Conservation (phyloP, 345 rosid genomes). For the Brassica incana region DNA sequence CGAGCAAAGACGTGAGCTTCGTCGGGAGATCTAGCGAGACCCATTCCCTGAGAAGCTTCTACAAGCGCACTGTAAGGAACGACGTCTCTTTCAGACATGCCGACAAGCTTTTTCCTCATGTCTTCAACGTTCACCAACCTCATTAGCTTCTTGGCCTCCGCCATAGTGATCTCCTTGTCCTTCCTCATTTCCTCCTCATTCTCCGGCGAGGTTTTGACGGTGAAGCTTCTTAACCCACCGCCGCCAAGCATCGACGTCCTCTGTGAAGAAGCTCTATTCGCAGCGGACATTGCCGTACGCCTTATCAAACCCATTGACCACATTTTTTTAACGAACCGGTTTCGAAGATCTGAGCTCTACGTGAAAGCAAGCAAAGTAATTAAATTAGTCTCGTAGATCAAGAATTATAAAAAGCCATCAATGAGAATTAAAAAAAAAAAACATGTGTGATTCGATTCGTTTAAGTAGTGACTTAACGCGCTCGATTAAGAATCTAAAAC, state of each 20-base stretch:
- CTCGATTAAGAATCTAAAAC: neutral
- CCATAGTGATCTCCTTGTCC: constrained; percentile 39
- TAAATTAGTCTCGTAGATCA: neutral
- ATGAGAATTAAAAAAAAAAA: neutral
- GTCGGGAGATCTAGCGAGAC: constrained; percentile 66
- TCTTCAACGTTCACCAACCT: constrained; percentile 81
- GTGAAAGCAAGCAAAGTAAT: neutral
- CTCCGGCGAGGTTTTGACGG: neutral
- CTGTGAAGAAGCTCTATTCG: constrained; percentile 15
- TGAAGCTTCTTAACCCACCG: constrained; percentile 15
- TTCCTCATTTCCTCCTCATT: neutral
- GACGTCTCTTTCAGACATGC: constrained; percentile 64
- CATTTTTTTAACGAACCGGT: neutral
- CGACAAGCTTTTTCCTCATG: constrained; percentile 61
- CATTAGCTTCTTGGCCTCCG: constrained; percentile 78
- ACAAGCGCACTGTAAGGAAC: constrained; percentile 59
- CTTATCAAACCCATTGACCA: constrained; percentile 35
- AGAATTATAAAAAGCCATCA: neutral
- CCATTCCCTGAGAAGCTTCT: constrained; percentile 61
- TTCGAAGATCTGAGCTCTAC: constrained; percentile 6
- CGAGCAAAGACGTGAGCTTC: constrained; percentile 82
- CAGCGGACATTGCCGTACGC: constrained; percentile 17
- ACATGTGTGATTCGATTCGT: neutral
- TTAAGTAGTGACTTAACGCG: neutral
- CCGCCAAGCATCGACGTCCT: constrained; percentile 11